phyloP scores from a whole-genome alignment of 2,329 filamentous ascomycete genomes.

The Sporothrix pseudoabietina region DNA sequence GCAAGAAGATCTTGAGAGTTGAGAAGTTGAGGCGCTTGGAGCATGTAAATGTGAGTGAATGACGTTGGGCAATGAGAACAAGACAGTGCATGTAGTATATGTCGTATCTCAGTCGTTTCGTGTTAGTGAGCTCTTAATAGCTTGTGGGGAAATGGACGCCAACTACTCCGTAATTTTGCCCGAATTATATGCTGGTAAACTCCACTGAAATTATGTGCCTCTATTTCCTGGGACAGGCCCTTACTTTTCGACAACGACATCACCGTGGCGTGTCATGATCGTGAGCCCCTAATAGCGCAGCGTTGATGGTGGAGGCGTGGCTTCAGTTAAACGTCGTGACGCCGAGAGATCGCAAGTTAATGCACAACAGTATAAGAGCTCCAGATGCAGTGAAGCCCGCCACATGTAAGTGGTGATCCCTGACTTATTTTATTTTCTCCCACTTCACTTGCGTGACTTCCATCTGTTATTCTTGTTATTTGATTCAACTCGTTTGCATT shows the following conservation, averaged over 20 bases:
- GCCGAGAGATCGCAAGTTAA: background rate
- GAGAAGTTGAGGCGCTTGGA: background rate
- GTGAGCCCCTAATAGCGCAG: background rate
- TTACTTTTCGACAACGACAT: background rate
- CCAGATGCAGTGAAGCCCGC: background rate
- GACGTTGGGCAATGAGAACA: background rate
- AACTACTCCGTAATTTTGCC: background rate
- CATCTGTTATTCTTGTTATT: background rate
- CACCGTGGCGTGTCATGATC: background rate
- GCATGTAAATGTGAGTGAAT: background rate
- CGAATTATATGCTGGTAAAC: background rate
- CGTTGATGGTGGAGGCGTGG: background rate
- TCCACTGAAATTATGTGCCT: background rate
- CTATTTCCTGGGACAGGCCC: background rate
- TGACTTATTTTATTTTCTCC: background rate
- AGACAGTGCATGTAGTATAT: background rate
- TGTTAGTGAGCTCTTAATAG: background rate
- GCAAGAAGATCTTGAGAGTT: background rate
- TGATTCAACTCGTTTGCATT: background rate
- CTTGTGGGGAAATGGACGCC: background rate
- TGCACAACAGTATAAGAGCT: background rate
- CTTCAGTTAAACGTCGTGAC: background rate
- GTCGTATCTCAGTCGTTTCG: background rate
- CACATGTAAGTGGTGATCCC: background rate
- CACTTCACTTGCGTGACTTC: background rate